Percentiles rank a stretch among this genome's conserved stretches.
phyloP scores from a whole-genome alignment of 1,139 yeast species.

The Geotrichum europaeum region DNA sequence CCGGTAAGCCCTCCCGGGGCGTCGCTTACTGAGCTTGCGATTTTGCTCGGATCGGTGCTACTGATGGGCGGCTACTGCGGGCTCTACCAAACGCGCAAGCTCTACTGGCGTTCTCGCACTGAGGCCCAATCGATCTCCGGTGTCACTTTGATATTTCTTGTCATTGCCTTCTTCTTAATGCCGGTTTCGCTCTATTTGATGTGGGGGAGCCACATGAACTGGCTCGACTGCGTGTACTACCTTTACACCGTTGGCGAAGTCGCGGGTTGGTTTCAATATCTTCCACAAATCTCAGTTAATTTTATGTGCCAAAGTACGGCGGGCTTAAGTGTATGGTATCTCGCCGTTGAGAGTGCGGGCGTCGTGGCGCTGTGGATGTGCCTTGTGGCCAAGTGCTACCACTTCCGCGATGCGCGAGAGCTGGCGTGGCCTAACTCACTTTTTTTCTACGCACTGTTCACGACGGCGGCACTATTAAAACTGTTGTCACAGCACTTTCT shows the following conservation, averaged over 20 bases:
- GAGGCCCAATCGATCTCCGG: conserved; percentile 12
- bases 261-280: conserved; percentile 11
- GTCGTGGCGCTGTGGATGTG: neutral
- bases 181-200: neutral
- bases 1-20: conserved; percentile 16
- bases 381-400: neutral
- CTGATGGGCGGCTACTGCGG: neutral
- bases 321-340: conserved; percentile 8
- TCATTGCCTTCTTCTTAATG: neutral
- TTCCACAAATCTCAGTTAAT: conserved; percentile 23
- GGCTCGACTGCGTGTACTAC: conserved; percentile 23
- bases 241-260: conserved; percentile 20
- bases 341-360: conserved; percentile 6
- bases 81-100: conserved; percentile 5
- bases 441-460: conserved; percentile 3
- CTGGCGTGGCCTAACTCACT: conserved; percentile 12
- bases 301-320: conserved; percentile 16
- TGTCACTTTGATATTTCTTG: conserved; percentile 3
- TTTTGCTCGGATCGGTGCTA: conserved; percentile 4
- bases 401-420: neutral
- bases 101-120: conserved; percentile 13
- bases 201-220: conserved; percentile 4
- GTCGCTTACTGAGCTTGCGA: conserved; percentile 4
- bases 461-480: neutral
- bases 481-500: conserved; percentile 5